phyloP scores from a whole-genome alignment of 2,329 filamentous ascomycete species.

The Purpureocillium lavendulum region DNA sequence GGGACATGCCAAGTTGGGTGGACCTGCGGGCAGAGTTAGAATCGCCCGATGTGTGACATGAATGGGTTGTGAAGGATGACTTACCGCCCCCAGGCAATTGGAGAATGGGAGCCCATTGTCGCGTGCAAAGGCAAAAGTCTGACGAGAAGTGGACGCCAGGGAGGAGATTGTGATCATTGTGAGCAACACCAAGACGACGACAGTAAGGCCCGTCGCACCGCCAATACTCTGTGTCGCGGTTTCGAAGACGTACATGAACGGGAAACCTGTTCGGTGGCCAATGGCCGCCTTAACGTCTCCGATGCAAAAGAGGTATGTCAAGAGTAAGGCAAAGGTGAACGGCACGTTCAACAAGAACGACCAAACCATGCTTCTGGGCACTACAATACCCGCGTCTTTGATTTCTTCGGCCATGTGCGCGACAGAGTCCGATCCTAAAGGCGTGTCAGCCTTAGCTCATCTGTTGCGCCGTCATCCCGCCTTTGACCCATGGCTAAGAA shows the following conservation, averaged over 20 bases:
- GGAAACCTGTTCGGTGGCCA: slow-evolving; percentile 10
- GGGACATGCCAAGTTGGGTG: slow-evolving; percentile 19
- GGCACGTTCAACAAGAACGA: slow-evolving; percentile 11
- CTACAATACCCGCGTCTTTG: slow-evolving; percentile 9
- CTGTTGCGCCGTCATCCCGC: no score
- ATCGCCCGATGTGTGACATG: no score
- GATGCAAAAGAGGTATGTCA: slow-evolving; percentile 14
- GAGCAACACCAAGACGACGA: slow-evolving; percentile 16
- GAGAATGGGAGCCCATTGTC: slow-evolving; percentile 22
- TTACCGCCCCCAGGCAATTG: slow-evolving; percentile 7
- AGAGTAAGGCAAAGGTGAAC: slow-evolving; percentile 13
- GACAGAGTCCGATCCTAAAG: slow-evolving; percentile 9
- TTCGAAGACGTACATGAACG: slow-evolving; percentile 20
- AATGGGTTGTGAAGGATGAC: no score
- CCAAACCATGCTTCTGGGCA: slow-evolving; percentile 10
- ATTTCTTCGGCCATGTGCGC: slow-evolving; percentile 12
- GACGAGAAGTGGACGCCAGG: slow-evolving; percentile 19
- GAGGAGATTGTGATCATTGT: slow-evolving; percentile 16
- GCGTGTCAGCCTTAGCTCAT: no score
- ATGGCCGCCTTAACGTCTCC: slow-evolving; percentile 7
- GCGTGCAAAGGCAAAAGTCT: slow-evolving; percentile 22
- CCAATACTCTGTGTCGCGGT: slow-evolving; percentile 11
- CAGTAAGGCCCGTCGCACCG: slow-evolving; percentile 16
- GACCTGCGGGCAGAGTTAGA: no score
- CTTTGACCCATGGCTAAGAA: no score